Conservation (phyloP, 2,329 filamentous ascomycete genomes). For the Sphaceloma murrayae region DNA sequence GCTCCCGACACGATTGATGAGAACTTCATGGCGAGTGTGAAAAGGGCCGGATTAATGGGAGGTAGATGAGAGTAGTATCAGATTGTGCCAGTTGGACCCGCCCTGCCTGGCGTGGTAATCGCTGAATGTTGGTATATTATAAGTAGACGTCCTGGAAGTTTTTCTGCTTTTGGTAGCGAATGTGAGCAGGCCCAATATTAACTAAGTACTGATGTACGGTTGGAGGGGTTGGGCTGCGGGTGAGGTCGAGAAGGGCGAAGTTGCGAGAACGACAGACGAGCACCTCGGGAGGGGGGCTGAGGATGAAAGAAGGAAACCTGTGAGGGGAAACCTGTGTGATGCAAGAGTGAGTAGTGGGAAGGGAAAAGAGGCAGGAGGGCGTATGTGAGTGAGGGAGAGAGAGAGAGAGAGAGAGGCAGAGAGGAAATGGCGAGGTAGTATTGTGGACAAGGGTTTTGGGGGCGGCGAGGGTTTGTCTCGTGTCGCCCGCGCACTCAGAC, state of each 20-base stretch:
- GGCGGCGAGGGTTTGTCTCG: conserved; percentile 8
- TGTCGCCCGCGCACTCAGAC: conserved; percentile 10
- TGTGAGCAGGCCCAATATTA: conserved; percentile 9
- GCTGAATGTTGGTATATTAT: conserved; percentile 12
- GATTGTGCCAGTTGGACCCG: conserved; percentile 12
- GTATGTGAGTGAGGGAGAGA: too few species aligned
- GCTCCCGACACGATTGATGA: conserved; percentile 13
- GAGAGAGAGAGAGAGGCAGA: too few species aligned
- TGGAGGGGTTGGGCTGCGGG: neutral
- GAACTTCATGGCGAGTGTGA: conserved; percentile 14
- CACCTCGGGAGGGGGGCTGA: conserved; percentile 2
- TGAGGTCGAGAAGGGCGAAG: conserved; percentile 7
- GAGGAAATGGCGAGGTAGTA: conserved; percentile 11
- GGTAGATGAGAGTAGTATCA: too few species aligned
- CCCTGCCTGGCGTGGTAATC: conserved; percentile 5
- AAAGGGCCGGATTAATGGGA: too few species aligned
- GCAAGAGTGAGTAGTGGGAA: conserved; percentile 4
- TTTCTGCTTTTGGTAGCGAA: conserved; percentile 3
- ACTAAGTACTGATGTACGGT: neutral
- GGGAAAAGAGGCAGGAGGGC: neutral
- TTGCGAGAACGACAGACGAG: conserved; percentile 8
- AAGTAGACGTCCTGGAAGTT: conserved; percentile 3
- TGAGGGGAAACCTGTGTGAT: conserved; percentile 9
- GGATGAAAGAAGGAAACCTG: too few species aligned
- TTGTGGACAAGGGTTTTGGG: conserved; percentile 8